These are phyloP conservation scores for Papilionanthe hybrid DNA, from an alignment of 116 monocot genomes.

Conservation along the genomic window DNA sequence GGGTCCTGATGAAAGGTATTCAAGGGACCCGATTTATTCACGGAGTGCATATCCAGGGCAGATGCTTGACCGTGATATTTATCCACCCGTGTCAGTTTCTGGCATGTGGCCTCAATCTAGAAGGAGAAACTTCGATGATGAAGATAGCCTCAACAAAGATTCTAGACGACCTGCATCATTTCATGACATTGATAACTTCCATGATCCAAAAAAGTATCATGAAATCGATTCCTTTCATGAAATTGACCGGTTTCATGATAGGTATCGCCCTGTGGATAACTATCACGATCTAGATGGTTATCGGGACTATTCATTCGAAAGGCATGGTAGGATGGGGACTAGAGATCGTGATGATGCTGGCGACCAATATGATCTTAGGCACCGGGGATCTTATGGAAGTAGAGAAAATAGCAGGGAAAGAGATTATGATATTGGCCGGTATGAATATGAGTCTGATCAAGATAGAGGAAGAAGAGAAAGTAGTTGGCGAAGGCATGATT, in stretches of 20 bases:
- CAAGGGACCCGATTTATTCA: slow-evolving; percentile 52
- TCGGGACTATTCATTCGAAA: slow-evolving; percentile 67
- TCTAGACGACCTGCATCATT: slow-evolving; percentile 55
- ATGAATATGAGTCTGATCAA: slow-evolving; percentile 69
- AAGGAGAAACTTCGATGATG: slow-evolving; percentile 64
- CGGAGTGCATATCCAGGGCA: slow-evolving; percentile 37
- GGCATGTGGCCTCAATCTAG: slow-evolving; percentile 62
- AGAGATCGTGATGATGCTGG: slow-evolving; percentile 47
- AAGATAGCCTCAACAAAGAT: slow-evolving; percentile 47
- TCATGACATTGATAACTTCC: slow-evolving; percentile 40
- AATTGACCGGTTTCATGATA: slow-evolving; percentile 52
- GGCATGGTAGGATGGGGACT: slow-evolving; percentile 38
- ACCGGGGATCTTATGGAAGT: slow-evolving; percentile 35
- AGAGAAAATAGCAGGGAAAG: slow-evolving; percentile 64
- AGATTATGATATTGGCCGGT: slow-evolving; percentile 62
- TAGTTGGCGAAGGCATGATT: slow-evolving; percentile 65
- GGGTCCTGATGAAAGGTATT: slow-evolving; percentile 55
- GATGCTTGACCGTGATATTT: slow-evolving; percentile 55
- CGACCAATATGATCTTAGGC: slow-evolving; percentile 44
- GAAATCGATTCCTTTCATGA: slow-evolving; percentile 50
- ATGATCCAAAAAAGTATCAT: slow-evolving; percentile 40
- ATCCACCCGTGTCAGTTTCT: slow-evolving; percentile 42
- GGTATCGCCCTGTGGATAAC: slow-evolving; percentile 31
- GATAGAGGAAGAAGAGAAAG: slow-evolving; percentile 69
- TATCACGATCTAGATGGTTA: slow-evolving; percentile 57